phyloP scores from a whole-genome alignment of 164 flowering plant species.

The Cinnamomum micranthum region DNA sequence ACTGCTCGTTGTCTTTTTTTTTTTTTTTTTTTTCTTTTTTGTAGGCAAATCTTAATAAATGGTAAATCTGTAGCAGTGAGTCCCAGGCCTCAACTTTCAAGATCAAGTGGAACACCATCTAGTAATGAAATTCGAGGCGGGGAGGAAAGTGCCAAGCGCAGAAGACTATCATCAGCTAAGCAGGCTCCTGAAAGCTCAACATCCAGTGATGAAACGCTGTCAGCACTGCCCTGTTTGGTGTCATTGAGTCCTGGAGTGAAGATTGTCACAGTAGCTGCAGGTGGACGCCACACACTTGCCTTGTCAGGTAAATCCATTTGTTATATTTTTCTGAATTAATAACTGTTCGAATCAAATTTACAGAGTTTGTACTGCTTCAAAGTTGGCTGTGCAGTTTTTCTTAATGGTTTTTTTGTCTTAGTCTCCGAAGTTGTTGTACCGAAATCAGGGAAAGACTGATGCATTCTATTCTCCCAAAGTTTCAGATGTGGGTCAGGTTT shows the following conservation, averaged over 20 bases:
- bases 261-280: constrained; percentile 84
- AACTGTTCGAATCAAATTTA: too few species aligned
- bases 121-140: constrained; percentile 39
- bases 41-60: constrained; percentile 21
- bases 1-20: constrained; percentile 5
- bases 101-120: constrained; percentile 43
- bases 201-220: constrained; percentile 62
- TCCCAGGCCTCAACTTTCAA: constrained; percentile 59
- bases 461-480: constrained; percentile 31
- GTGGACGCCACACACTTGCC: constrained; percentile 94
- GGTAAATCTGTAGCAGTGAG: constrained; percentile 45
- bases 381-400: too few species aligned
- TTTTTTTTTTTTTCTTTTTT: constrained; percentile 1
- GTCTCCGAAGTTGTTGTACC: too few species aligned
- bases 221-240: constrained; percentile 90
- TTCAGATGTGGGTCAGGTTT: constrained; percentile 97
- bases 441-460: constrained; percentile 14
- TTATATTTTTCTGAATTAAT: too few species aligned
- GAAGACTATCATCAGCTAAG: constrained; percentile 69
- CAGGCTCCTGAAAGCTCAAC: constrained; percentile 69
- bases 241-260: constrained; percentile 79
- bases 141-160: constrained; percentile 68
- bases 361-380: too few species aligned
- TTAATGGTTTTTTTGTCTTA: too few species aligned
- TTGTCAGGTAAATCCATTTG: constrained; percentile 64